phyloP scores from a whole-genome alignment of 805 yeast genomes.

The Myxozyma udenii region DNA sequence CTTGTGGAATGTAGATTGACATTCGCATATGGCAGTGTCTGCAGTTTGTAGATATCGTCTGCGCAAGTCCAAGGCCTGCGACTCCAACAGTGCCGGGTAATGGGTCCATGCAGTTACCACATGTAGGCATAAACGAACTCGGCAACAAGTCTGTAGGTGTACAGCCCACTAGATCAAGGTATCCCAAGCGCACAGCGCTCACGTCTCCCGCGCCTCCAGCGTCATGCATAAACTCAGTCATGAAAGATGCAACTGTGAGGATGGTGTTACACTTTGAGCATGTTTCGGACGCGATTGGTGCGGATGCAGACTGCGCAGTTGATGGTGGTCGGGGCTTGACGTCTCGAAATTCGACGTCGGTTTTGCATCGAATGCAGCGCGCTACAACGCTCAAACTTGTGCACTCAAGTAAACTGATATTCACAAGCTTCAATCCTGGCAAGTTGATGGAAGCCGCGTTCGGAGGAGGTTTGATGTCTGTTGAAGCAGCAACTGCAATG shows the following conservation, averaged over 20 bases:
- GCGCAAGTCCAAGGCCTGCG: slow-evolving; percentile 38
- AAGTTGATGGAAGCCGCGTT: slow-evolving; percentile 40
- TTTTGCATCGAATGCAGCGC: slow-evolving; percentile 41
- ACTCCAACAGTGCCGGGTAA: slow-evolving; percentile 33
- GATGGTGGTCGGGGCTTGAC: slow-evolving; percentile 38
- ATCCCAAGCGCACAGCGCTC: slow-evolving; percentile 33
- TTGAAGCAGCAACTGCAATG: not conserved
- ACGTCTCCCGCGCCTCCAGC: not conserved
- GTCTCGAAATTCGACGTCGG: slow-evolving; percentile 37
- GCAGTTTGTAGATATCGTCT: slow-evolving; percentile 36
- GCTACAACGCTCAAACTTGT: slow-evolving; percentile 38
- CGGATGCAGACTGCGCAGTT: slow-evolving; percentile 8
- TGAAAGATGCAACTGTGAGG: slow-evolving; percentile 38
- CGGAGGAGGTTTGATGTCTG: slow-evolving; percentile 15
- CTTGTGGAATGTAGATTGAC: slow-evolving; percentile 37
- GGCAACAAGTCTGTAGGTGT: slow-evolving; percentile 40
- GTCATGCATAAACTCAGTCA: slow-evolving; percentile 40
- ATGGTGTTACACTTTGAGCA: slow-evolving; percentile 40
- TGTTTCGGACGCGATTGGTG: not conserved
- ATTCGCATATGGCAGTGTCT: slow-evolving; percentile 41
- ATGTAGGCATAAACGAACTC: slow-evolving; percentile 39
- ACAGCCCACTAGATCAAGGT: slow-evolving; percentile 42
- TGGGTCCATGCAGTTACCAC: slow-evolving; percentile 38
- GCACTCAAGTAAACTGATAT: slow-evolving; percentile 39
- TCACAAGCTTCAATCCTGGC: slow-evolving; percentile 36